Conservation (phyloP, 176 grass and related monocot genomes). For the Oryza punctata region DNA sequence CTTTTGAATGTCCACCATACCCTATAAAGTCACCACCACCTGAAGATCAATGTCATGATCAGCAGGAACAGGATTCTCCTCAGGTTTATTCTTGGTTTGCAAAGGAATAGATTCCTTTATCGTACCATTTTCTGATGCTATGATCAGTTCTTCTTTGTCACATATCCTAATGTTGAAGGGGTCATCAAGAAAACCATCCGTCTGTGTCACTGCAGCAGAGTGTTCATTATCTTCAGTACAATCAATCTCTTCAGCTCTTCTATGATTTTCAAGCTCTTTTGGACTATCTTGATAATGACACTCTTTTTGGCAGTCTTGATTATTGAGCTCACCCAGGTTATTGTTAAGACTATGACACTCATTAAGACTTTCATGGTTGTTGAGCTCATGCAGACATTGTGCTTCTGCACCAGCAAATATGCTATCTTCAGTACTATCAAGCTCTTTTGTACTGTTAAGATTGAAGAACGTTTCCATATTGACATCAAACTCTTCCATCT, state of each 20-base stretch:
- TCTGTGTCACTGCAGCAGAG: conserved; percentile 35
- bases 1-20: conserved; percentile 5
- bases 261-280: neutral
- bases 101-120: conserved; percentile 42
- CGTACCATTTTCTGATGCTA: conserved; percentile 37
- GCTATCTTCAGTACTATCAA: conserved; percentile 25
- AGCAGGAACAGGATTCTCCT: conserved; percentile 42
- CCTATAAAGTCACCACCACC: conserved; percentile 44
- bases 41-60: conserved; percentile 52
- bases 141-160: conserved; percentile 23
- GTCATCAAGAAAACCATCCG: conserved; percentile 36
- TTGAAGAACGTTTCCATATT: conserved; percentile 8
- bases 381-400: conserved; percentile 10
- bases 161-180: conserved; percentile 42
- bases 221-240: conserved; percentile 7
- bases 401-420: conserved; percentile 33
- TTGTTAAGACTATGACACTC: conserved; percentile 8
- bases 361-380: conserved; percentile 1
- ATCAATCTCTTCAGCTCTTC: neutral
- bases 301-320: conserved; percentile 29
- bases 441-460: neutral
- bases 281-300: neutral
- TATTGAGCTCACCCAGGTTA: conserved; percentile 1
- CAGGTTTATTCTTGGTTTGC: conserved; percentile 32
- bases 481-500: conserved; percentile 21